These are phyloP conservation scores for Candida xiaguanensis DNA, from an alignment of 805 yeast species.

Conservation along the genomic window DNA sequence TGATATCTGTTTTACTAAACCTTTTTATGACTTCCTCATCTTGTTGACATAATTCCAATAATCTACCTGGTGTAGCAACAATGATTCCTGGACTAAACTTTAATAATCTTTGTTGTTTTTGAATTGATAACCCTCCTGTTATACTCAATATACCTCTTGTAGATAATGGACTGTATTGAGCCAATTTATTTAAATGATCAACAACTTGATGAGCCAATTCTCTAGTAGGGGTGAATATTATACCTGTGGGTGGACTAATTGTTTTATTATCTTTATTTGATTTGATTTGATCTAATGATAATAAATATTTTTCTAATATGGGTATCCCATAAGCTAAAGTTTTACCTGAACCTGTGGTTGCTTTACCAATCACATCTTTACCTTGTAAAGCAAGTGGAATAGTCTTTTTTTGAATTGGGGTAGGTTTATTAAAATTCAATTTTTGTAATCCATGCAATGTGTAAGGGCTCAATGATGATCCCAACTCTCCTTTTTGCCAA, in stretches of 20 bases:
- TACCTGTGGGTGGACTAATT: slow-evolving; percentile 55
- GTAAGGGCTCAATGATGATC: slow-evolving; percentile 46
- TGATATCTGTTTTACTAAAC: slow-evolving; percentile 43
- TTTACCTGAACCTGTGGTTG: slow-evolving; percentile 97
- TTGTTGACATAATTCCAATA: slow-evolving; percentile 74
- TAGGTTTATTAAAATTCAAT: slow-evolving; percentile 64
- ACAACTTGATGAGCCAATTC: slow-evolving; percentile 94
- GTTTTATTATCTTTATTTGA: slow-evolving; percentile 16
- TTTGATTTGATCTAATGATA: slow-evolving; percentile 16
- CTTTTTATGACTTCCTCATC: slow-evolving; percentile 41
- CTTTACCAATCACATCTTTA: slow-evolving; percentile 88
- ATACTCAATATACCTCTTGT: slow-evolving; percentile 64
- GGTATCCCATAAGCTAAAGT: slow-evolving; percentile 96
- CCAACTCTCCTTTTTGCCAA: slow-evolving; percentile 50
- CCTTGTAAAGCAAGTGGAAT: slow-evolving; percentile 75
- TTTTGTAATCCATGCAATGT: slow-evolving; percentile 59
- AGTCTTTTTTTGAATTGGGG: slow-evolving; percentile 74
- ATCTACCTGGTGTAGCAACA: slow-evolving; percentile 95
- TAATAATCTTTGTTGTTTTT: slow-evolving; percentile 83
- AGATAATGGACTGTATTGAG: slow-evolving; percentile 50
- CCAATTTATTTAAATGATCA: slow-evolving; percentile 62
- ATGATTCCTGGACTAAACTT: slow-evolving; percentile 72
- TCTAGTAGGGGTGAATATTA: slow-evolving; percentile 92
- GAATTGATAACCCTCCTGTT: slow-evolving; percentile 94
- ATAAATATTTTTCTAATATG: slow-evolving; percentile 63